A percentile compares a stretch with the other conserved stretches of the same genome.
phyloP scores from a whole-genome alignment of 1,284 basidiomycete species.

The Cryptococcus sp. region DNA sequence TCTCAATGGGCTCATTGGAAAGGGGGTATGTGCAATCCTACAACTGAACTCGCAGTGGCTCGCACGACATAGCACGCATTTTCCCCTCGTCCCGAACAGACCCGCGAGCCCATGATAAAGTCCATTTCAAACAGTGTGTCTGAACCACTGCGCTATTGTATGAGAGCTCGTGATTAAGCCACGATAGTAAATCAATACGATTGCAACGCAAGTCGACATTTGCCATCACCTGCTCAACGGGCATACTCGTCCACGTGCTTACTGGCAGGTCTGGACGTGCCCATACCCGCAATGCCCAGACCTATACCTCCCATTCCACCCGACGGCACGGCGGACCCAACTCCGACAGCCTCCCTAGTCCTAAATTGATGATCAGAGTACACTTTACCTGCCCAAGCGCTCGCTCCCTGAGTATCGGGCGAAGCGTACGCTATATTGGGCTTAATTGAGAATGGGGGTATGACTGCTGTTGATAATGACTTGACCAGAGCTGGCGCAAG shows the following conservation, averaged over 20 bases:
- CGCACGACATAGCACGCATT: too few relatives aligned
- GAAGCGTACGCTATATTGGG: conserved; percentile 5
- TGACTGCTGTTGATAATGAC: conserved; percentile 17
- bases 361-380: conserved; percentile 31
- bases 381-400: conserved; percentile 33
- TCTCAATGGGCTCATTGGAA: too few relatives aligned
- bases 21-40: too few relatives aligned
- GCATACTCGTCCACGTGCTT: conserved; percentile 21
- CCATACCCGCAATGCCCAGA: background rate
- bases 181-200: too few relatives aligned
- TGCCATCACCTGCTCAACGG: background rate
- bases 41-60: too few relatives aligned
- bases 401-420: conserved; percentile 23
- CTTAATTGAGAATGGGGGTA: conserved; percentile 25
- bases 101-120: too few relatives aligned
- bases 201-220: too few relatives aligned
- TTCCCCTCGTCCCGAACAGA: too few relatives aligned
- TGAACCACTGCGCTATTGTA: too few relatives aligned
- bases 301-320: conserved; percentile 5
- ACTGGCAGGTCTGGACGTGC: conserved; percentile 16
- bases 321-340: background rate
- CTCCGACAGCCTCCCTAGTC: conserved; percentile 16
- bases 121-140: too few relatives aligned
- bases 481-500: conserved; percentile 21
- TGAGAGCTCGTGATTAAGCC: too few relatives aligned